Evolutionary conservation across 352 stramenopile genomes (phyloP).

Genomic region (Albugo candida): DNA sequence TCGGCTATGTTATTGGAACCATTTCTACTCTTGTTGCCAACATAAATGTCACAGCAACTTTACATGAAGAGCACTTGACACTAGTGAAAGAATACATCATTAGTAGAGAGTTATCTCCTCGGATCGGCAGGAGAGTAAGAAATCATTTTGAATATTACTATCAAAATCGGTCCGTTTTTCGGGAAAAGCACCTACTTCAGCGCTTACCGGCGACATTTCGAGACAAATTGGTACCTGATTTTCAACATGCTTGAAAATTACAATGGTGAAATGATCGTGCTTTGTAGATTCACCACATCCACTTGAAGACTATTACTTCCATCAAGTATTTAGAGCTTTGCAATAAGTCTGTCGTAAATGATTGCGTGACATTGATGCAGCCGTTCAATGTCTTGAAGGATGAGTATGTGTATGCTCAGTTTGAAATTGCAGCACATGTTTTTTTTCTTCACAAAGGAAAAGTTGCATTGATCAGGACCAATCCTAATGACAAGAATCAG

Average conservation of each 20-base stretch:
- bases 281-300: constrained; percentile 44
- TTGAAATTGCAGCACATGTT: constrained; percentile 68
- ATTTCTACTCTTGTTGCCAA: constrained; percentile 70
- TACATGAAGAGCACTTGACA: constrained; percentile 68
- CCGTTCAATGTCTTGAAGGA: constrained; percentile 55
- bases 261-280: not conserved
- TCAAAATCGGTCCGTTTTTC: constrained; percentile 67
- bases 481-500: constrained; percentile 21
- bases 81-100: constrained; percentile 77
- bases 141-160: constrained; percentile 77
- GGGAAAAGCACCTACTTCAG: constrained; percentile 40
- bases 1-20: constrained; percentile 72
- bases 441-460: constrained; percentile 76
- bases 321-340: constrained; percentile 57
- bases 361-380: constrained; percentile 60
- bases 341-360: constrained; percentile 58
- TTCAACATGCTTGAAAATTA: not conserved
- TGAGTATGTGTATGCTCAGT: constrained; percentile 59
- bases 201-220: constrained; percentile 48
- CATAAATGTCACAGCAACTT: constrained; percentile 40
- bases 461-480: constrained; percentile 36
- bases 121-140: constrained; percentile 52
- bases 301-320: constrained; percentile 39
- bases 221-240: constrained; percentile 50
- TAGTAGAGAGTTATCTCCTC: constrained; percentile 38